phyloP scores from a whole-genome alignment of 345 rosid species.

The Draba incana region DNA sequence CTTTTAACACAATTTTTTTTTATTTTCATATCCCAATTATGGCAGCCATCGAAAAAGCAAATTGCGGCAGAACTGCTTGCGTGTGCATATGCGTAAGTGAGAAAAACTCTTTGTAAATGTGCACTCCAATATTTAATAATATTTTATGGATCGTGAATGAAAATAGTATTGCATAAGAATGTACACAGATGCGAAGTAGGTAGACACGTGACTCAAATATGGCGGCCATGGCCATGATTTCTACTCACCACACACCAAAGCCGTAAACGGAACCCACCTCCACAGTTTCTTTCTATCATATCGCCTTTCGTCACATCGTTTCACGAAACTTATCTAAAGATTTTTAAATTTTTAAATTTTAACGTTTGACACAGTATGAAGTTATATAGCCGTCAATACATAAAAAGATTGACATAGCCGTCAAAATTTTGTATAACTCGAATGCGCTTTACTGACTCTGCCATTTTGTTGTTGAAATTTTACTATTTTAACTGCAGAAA shows the following conservation, averaged over 20 bases:
- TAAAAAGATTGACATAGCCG: not conserved
- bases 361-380: not conserved
- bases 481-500: no score
- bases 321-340: slow-evolving; percentile 9
- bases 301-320: slow-evolving; percentile 21
- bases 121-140: not conserved
- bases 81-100: slow-evolving; percentile 33
- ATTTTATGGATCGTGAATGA: slow-evolving; percentile 11
- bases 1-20: not conserved
- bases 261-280: slow-evolving; percentile 33
- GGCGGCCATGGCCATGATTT: slow-evolving; percentile 42
- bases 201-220: slow-evolving; percentile 42
- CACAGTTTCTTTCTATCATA: slow-evolving; percentile 12
- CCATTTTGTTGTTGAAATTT: no score
- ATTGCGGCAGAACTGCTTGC: slow-evolving; percentile 17
- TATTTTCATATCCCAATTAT: not conserved
- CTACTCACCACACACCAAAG: slow-evolving; percentile 18
- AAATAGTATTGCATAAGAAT: not conserved
- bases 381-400: no score
- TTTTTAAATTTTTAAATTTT: not conserved
- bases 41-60: slow-evolving; percentile 32
- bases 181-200: slow-evolving; percentile 24
- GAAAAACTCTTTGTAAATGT: not conserved
- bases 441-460: no score
- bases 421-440: not conserved